Conservation (phyloP, 106 monocot species). For the Dioscorea dumetorum region DNA sequence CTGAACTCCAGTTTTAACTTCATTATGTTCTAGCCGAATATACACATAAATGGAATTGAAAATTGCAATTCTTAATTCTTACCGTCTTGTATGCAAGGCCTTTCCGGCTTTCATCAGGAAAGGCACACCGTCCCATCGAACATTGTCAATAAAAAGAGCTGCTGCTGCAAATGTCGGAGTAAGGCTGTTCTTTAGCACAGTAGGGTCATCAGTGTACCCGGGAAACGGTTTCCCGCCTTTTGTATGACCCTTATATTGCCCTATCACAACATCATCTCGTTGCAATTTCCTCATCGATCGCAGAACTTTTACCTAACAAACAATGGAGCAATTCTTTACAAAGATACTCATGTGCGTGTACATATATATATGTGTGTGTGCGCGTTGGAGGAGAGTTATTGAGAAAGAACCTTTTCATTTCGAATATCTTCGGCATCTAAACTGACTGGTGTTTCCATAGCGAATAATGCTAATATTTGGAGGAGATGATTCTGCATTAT, state of each 20-base stretch:
- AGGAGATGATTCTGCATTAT: slow-evolving; percentile 99
- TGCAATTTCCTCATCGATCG: slow-evolving; percentile 76
- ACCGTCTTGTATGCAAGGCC: slow-evolving; percentile 69
- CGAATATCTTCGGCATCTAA: slow-evolving; percentile 88
- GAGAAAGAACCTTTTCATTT: slow-evolving; percentile 76
- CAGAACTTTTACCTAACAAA: slow-evolving; percentile 74
- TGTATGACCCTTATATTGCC: slow-evolving; percentile 78
- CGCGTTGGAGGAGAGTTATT: no score
- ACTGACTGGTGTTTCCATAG: slow-evolving; percentile 97
- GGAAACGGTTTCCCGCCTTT: slow-evolving; percentile 67
- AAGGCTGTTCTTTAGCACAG: slow-evolving; percentile 64
- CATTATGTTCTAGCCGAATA: neutral
- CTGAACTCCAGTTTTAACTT: slow-evolving; percentile 17
- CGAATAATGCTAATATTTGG: slow-evolving; percentile 94
- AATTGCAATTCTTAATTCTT: slow-evolving; percentile 3
- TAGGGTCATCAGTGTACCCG: slow-evolving; percentile 68
- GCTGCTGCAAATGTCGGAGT: slow-evolving; percentile 94
- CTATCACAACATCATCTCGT: slow-evolving; percentile 70
- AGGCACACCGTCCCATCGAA: slow-evolving; percentile 93
- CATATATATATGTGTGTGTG: neutral
- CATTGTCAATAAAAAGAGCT: slow-evolving; percentile 87
- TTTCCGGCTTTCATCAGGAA: slow-evolving; percentile 98
- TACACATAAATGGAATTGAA: no score
- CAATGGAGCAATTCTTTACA: neutral
- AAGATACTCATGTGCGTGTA: no score